phyloP scores from a whole-genome alignment of 192 early-diverging fungal species.

The Podila verticillata region DNA sequence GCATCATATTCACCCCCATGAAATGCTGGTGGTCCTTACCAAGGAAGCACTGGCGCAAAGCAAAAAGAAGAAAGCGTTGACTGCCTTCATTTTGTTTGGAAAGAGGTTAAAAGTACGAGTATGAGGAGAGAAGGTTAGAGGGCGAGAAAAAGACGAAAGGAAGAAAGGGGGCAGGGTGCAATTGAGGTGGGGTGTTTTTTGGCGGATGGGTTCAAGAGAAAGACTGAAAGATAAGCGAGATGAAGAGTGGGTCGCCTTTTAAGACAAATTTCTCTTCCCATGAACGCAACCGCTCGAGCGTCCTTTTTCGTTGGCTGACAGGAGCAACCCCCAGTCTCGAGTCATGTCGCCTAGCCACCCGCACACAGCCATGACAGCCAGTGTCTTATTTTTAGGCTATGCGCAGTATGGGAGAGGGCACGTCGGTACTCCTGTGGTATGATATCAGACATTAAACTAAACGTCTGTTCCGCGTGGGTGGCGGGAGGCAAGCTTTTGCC shows the following conservation, averaged over 20 bases:
- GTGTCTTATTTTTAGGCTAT: slow-evolving; percentile 15
- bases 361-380: slow-evolving; percentile 4
- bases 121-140: slow-evolving; percentile 5
- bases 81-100: slow-evolving; percentile 21
- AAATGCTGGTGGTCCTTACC: slow-evolving; percentile 19
- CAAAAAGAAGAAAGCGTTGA: slow-evolving; percentile 22
- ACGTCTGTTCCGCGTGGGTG: slow-evolving; percentile 8
- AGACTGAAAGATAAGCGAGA: slow-evolving; percentile 15
- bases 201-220: slow-evolving; percentile 19
- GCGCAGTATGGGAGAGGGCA: slow-evolving; percentile 15
- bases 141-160: slow-evolving; percentile 18
- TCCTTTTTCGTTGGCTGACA: slow-evolving; percentile 20
- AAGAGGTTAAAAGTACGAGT: slow-evolving; percentile 18
- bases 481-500: slow-evolving; percentile 9
- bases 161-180: slow-evolving; percentile 10
- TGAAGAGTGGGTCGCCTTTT: slow-evolving; percentile 19
- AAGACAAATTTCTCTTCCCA: slow-evolving; percentile 22
- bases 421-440: slow-evolving; percentile 13
- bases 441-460: slow-evolving; percentile 15
- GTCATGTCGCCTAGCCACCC: slow-evolving; percentile 20
- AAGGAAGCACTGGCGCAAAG: slow-evolving; percentile 24
- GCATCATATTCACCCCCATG: slow-evolving; percentile 6
- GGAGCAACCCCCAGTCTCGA: slow-evolving; percentile 19
- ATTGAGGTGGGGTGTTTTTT: slow-evolving; percentile 19
- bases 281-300: slow-evolving; percentile 16